Evolutionary conservation across 305 asterid genomes (phyloP), one percentile per base, ranked within the genome.

Genomic region (Fraxinus sp.): DNA sequence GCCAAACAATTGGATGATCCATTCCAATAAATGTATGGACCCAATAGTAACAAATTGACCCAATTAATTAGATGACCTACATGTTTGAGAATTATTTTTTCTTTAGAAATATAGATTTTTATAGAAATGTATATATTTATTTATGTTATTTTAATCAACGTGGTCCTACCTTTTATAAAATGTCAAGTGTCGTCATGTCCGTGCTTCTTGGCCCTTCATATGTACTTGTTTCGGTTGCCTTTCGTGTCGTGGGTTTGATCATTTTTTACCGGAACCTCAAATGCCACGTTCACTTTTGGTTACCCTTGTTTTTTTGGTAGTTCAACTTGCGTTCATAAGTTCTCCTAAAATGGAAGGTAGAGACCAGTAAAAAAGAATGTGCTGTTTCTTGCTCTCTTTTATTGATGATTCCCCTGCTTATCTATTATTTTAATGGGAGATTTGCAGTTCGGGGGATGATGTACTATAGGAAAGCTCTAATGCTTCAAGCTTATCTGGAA

Each of bases 361-460:
- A 24, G 37, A 28, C 32, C 37, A 13, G 18, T 33, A 71, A 71
- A 71, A 71, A 66, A 66, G 36, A 24, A 66, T 66, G 35, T 78
- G 66, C 75, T 62, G 77, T 41, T 52, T 20, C 43, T 79, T 80
- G 77, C 66, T 46, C 64, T 75, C 57, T 68, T 46, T 68, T 36
- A n/a, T 70, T 22, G 79, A 28, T 59, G 46, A 35, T 46, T 77
- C 84, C 79, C 74, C 39, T 79, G 80, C 86, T 85, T 74, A 85
- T 81, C 28, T 66, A 75, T 77, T 78, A 36, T 81, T 52, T 77
- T 80, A 76, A 81, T 82, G 77, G 83, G 84, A 80, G 41, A 35
- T 52, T n/a, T 87, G 84, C 93, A 96, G 99, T 96, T 81, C 97
- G 99, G 81, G 99, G 99, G 83, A 96, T 96, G 98, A 96, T 96